A percentile compares a stretch with the other conserved stretches of the same genome.
Conservation (phyloP, 2,329 filamentous ascomycete species). For the Arthrinium phaeospermum region DNA sequence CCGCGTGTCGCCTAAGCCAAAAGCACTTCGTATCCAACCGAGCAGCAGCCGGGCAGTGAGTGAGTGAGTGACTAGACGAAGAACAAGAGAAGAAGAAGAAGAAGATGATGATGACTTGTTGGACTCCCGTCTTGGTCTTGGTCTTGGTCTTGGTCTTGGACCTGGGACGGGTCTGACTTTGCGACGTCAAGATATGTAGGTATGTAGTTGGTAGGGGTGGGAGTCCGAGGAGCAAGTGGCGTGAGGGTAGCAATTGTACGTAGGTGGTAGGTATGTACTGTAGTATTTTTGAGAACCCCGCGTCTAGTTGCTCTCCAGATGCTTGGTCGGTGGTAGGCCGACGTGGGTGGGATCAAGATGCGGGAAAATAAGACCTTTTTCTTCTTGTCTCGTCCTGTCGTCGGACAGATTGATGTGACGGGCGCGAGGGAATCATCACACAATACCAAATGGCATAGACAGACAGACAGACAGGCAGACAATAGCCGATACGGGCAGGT, state of each 20-base stretch:
- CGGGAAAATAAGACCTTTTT: not conserved
- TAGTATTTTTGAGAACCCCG: not conserved
- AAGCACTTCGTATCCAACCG: slow-evolving; percentile 17
- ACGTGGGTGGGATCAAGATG: not conserved
- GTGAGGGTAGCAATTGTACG: not conserved
- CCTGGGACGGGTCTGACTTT: slow-evolving; percentile 3
- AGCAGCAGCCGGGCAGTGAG: slow-evolving; percentile 5
- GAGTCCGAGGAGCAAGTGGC: not conserved
- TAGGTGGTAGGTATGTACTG: not conserved
- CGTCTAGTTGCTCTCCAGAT: slow-evolving; percentile 8
- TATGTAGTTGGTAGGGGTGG: not conserved
- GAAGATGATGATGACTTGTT: slow-evolving; percentile 11
- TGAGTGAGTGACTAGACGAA: not conserved
- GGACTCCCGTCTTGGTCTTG: not conserved
- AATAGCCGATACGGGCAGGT: slow-evolving; percentile 5
- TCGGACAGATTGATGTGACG: not conserved
- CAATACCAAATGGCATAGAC: not conserved
- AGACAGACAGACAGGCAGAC: not conserved
- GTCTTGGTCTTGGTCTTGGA: not conserved
- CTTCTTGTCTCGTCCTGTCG: not conserved
- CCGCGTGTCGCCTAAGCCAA: slow-evolving; percentile 18
- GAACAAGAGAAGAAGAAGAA: too few species aligned
- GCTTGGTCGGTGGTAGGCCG: slow-evolving; percentile 4
- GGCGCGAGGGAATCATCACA: slow-evolving; percentile 1
- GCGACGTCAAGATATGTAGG: not conserved